Conservation (phyloP, 1,139 yeast species). For the Hyphopichia burtonii region DNA sequence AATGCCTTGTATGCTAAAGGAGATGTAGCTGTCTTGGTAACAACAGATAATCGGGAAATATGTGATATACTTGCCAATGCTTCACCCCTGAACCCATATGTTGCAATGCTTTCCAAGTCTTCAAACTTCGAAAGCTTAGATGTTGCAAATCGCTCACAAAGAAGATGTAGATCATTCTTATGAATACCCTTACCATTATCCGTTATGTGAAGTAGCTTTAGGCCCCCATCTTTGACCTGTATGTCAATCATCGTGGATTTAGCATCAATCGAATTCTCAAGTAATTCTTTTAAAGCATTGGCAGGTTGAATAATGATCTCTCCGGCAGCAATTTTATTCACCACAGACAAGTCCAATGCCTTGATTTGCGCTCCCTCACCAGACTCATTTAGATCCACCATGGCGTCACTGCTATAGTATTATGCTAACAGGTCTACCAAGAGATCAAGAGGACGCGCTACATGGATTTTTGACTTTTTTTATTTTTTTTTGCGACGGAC, state of each 20-base stretch:
- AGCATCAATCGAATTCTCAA: conserved; percentile 59
- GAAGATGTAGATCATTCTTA: conserved; percentile 42
- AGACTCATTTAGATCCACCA: neutral
- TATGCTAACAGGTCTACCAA: too few relatives aligned
- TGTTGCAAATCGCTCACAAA: conserved; percentile 60
- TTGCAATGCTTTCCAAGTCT: conserved; percentile 46
- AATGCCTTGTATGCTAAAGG: conserved; percentile 68
- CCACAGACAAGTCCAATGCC: conserved; percentile 64
- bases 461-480: too few relatives aligned
- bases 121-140: conserved; percentile 51
- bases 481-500: too few relatives aligned
- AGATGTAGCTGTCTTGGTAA: conserved; percentile 64
- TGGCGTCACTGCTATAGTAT: too few relatives aligned
- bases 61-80: conserved; percentile 63
- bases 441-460: too few relatives aligned
- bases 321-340: conserved; percentile 94
- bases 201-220: conserved; percentile 49
- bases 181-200: conserved; percentile 55
- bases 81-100: conserved; percentile 65
- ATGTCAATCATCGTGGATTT: conserved; percentile 47
- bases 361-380: conserved; percentile 16
- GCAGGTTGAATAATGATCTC: conserved; percentile 94
- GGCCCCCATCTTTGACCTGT: conserved; percentile 53
- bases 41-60: conserved; percentile 67
- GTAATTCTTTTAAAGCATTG: conserved; percentile 60